Percentiles rank a stretch among this genome's conserved stretches.
These are phyloP conservation scores for Curvularia sp. DNA, from an alignment of 2,329 filamentous ascomycete genomes.

Conservation along the genomic window DNA sequence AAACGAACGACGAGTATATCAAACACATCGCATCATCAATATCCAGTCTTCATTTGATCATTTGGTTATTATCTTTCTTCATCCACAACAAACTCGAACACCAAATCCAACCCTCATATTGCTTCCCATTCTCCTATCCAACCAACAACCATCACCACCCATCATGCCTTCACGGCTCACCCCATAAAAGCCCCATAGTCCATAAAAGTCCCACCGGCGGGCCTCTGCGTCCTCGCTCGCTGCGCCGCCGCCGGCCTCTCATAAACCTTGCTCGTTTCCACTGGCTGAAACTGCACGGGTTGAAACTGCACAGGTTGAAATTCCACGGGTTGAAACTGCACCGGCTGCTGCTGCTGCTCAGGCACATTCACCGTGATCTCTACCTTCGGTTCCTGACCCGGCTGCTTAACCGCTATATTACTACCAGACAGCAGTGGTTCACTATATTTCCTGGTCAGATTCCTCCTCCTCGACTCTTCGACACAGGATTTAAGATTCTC, in stretches of 20 bases:
- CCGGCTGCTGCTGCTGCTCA: too few species aligned
- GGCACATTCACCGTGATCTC: too few species aligned
- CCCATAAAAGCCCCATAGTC: constrained; percentile 16
- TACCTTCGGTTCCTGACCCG: neutral
- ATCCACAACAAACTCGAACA: too few species aligned
- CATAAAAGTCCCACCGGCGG: constrained; percentile 10
- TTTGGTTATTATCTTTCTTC: too few species aligned
- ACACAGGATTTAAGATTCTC: neutral
- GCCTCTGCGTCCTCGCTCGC: constrained; percentile 6
- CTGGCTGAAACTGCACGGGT: neutral
- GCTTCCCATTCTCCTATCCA: too few species aligned
- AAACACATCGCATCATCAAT: too few species aligned
- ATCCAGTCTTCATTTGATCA: too few species aligned
- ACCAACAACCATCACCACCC: too few species aligned
- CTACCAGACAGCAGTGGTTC: constrained; percentile 1
- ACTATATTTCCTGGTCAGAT: constrained; percentile 7
- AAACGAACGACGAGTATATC: too few species aligned
- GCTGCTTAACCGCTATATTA: neutral
- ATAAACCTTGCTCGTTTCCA: constrained; percentile 1
- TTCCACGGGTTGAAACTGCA: too few species aligned
- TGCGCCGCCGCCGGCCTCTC: neutral
- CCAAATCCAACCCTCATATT: too few species aligned
- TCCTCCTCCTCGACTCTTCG: constrained; percentile 2
- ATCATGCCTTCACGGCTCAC: too few species aligned
- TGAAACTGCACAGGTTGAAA: neutral